phyloP scores from a whole-genome alignment of 257 asterid genomes.

The Orobanche coerulescens region DNA sequence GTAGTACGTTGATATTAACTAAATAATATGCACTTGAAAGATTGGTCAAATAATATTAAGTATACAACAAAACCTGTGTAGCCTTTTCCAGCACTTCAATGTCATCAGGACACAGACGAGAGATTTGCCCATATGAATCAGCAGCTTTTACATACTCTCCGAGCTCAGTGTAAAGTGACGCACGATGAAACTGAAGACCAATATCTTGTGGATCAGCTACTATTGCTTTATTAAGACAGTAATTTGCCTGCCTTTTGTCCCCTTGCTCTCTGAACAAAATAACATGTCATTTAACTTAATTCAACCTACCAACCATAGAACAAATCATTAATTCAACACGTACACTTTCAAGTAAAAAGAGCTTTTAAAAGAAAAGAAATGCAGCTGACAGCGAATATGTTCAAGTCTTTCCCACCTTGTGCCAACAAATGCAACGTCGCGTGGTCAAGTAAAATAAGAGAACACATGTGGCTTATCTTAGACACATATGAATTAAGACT shows the following conservation, averaged over 20 bases:
- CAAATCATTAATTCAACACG: background rate
- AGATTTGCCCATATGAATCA: slow-evolving; percentile 61
- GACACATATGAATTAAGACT: background rate
- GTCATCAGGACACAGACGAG: slow-evolving; percentile 49
- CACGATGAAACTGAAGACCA: slow-evolving; percentile 52
- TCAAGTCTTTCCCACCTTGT: too few species aligned
- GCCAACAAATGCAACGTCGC: background rate
- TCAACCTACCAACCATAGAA: background rate
- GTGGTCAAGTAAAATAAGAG: background rate
- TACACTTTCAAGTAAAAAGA: background rate
- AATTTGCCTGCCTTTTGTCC: slow-evolving; percentile 57
- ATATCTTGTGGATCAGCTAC: slow-evolving; percentile 71
- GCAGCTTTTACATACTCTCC: slow-evolving; percentile 68
- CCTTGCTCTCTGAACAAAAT: slow-evolving; percentile 46
- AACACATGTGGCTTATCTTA: background rate
- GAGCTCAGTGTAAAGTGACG: slow-evolving; percentile 56
- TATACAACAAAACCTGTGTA: slow-evolving; percentile 34
- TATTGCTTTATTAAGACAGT: slow-evolving; percentile 70
- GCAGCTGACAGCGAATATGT: too few species aligned
- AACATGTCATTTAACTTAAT: slow-evolving; percentile 3
- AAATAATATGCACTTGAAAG: slow-evolving; percentile 10
- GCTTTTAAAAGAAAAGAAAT: too few species aligned
- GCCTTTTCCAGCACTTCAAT: slow-evolving; percentile 44
- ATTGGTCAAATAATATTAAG: background rate
- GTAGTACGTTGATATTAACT: background rate